These are phyloP conservation scores for Cocos nucifera DNA, from an alignment of 176 grass and related monocot genomes.

Conservation along the genomic window DNA sequence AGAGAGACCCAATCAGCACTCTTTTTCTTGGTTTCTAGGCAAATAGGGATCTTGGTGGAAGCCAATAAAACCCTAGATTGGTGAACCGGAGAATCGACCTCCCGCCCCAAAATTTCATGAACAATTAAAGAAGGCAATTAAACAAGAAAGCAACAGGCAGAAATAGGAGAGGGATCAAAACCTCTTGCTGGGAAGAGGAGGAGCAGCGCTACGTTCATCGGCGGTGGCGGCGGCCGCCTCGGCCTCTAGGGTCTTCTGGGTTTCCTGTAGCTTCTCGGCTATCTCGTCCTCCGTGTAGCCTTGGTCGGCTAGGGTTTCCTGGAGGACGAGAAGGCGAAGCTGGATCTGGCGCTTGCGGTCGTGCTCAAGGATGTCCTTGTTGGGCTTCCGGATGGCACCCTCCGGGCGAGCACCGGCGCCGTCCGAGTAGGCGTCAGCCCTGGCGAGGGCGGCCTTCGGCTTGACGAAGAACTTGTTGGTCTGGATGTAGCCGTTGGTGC, in stretches of 20 bases:
- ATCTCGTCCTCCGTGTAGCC: constrained; percentile 87
- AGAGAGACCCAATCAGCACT: too few species aligned
- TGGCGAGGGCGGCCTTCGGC: constrained; percentile 20
- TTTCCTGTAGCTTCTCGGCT: constrained; percentile 55
- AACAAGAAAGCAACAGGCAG: neutral
- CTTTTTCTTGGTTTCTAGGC: too few species aligned
- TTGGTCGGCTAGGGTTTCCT: constrained; percentile 79
- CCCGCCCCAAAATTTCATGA: too few species aligned
- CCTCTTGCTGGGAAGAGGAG: constrained; percentile 31
- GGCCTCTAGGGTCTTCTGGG: constrained; percentile 37
- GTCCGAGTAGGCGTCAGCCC: constrained; percentile 4
- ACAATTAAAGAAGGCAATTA: too few species aligned
- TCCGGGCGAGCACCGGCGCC: neutral
- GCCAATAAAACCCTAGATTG: too few species aligned
- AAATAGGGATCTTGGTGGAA: too few species aligned
- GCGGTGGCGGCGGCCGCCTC: constrained; percentile 23
- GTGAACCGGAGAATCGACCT: too few species aligned
- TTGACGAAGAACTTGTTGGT: constrained; percentile 87
- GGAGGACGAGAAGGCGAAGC: constrained; percentile 54
- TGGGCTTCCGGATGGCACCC: constrained; percentile 52
- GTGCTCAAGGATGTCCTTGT: constrained; percentile 97
- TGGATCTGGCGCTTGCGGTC: constrained; percentile 85
- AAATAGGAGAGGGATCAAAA: constrained; percentile 15
- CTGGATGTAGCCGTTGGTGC: constrained; percentile 86
- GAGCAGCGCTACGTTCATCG: constrained; percentile 3